A percentile compares a stretch with the other conserved stretches of the same genome.
Conservation (phyloP, 2,329 filamentous ascomycete species). For the Pezicula neosporulosa region DNA sequence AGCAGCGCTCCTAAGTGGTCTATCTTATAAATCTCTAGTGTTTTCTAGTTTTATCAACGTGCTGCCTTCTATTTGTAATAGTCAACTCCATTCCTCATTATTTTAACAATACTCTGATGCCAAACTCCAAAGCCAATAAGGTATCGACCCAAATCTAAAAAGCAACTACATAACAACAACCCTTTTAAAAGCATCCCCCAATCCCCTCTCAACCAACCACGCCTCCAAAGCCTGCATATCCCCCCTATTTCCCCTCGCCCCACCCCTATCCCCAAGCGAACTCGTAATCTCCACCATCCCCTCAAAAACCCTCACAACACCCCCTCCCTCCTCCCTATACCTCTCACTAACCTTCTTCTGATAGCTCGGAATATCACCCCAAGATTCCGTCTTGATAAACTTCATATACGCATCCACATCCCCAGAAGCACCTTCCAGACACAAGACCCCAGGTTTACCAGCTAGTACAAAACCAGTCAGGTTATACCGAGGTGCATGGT, state of each 20-base stretch:
- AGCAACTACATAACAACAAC: constrained; percentile 27
- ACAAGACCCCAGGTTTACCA: constrained; percentile 54
- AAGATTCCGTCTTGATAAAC: constrained; percentile 60
- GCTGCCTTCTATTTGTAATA: too few relatives aligned
- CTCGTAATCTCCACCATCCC: constrained; percentile 58
- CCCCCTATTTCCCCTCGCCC: constrained; percentile 44
- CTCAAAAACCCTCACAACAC: constrained; percentile 38
- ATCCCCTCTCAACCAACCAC: constrained; percentile 42
- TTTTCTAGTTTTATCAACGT: too few relatives aligned
- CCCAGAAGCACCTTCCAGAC: constrained; percentile 44
- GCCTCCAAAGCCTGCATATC: constrained; percentile 51
- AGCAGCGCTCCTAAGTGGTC: too few relatives aligned
- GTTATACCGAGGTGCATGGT: constrained; percentile 45
- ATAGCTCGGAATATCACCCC: constrained; percentile 58
- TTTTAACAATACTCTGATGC: too few relatives aligned
- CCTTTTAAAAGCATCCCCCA: constrained; percentile 41
- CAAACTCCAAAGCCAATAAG: too few relatives aligned
- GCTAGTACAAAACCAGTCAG: constrained; percentile 58
- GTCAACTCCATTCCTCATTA: too few relatives aligned
- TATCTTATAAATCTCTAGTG: too few relatives aligned
- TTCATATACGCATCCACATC: constrained; percentile 57
- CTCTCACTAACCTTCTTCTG: constrained; percentile 62
- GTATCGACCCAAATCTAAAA: too few relatives aligned
- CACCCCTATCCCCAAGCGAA: constrained; percentile 41
- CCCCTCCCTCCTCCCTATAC: constrained; percentile 35